Conservation (phyloP, 2,329 filamentous ascomycete genomes). For the Macrophomina tecta region DNA sequence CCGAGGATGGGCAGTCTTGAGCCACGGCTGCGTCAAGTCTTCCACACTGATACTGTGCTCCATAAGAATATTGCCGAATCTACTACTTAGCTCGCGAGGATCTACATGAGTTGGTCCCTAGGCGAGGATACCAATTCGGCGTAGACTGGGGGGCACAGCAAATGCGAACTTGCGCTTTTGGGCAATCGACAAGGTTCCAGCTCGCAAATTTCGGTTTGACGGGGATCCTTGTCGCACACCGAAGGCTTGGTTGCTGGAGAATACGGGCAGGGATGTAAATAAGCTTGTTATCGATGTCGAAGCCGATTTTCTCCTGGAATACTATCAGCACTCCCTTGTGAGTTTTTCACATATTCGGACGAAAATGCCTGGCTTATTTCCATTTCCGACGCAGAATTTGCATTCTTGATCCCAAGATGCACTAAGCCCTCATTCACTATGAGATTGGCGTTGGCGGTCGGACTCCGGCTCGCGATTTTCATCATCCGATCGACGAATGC, state of each 20-base stretch:
- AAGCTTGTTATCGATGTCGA: constrained; percentile 19
- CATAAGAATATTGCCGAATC: background rate
- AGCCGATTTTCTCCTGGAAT: background rate
- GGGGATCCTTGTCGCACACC: background rate
- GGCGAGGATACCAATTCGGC: background rate
- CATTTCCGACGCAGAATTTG: too few relatives aligned
- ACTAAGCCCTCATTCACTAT: constrained; percentile 28
- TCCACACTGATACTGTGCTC: background rate
- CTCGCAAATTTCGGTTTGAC: background rate
- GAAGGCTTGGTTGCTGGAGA: constrained; percentile 5
- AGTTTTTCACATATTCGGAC: too few relatives aligned
- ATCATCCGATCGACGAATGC: constrained; percentile 21
- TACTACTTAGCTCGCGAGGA: background rate
- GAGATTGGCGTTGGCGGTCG: constrained; percentile 17
- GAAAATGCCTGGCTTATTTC: too few relatives aligned
- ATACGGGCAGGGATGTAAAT: constrained; percentile 19
- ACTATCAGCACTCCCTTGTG: too few relatives aligned
- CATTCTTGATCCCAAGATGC: constrained; percentile 19
- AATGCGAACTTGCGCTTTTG: background rate
- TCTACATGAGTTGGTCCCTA: background rate
- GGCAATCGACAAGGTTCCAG: background rate
- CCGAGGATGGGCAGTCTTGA: background rate
- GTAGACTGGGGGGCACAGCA: background rate
- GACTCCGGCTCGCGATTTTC: constrained; percentile 12
- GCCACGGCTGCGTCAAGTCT: background rate